Evolutionary conservation across 306 rosid genomes (phyloP).

Genomic region (Glycyrrhiza uralensis): DNA sequence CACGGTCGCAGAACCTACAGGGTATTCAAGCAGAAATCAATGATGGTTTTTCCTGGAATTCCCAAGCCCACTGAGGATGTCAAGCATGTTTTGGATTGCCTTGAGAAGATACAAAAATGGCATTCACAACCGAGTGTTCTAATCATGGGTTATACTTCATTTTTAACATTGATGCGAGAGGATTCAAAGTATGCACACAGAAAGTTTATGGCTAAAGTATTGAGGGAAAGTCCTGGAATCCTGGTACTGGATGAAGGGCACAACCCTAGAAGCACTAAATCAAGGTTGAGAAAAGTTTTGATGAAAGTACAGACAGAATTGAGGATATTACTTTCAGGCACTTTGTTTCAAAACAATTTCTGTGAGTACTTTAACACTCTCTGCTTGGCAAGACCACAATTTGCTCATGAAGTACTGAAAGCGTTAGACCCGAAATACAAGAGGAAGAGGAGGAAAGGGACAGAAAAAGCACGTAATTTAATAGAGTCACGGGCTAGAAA

Average conservation of each 20-base stretch:
- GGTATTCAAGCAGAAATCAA: constrained; percentile 50
- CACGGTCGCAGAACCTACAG: constrained; percentile 84
- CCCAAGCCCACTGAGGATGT: constrained; percentile 86
- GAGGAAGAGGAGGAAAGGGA: constrained; percentile 39
- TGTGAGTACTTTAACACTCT: constrained; percentile 91
- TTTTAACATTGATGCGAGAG: constrained; percentile 78
- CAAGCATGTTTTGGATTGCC: constrained; percentile 83
- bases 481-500: constrained; percentile 77
- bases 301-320: constrained; percentile 89
- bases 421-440: constrained; percentile 65
- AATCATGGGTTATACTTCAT: constrained; percentile 91
- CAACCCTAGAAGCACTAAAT: constrained; percentile 93
- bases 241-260: constrained; percentile 90
- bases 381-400: constrained; percentile 87
- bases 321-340: constrained; percentile 88
- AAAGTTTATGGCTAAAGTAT: constrained; percentile 78
- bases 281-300: constrained; percentile 78
- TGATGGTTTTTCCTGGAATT: constrained; percentile 51
- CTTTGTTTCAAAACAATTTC: constrained; percentile 92
- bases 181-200: constrained; percentile 72
- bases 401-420: constrained; percentile 69
- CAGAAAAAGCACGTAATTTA: constrained; percentile 41
- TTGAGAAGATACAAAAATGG: constrained; percentile 92
- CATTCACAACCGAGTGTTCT: constrained; percentile 91
- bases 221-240: constrained; percentile 87